phyloP scores from a whole-genome alignment of 768 basidiomycete species.

The Auricularia sp. region DNA sequence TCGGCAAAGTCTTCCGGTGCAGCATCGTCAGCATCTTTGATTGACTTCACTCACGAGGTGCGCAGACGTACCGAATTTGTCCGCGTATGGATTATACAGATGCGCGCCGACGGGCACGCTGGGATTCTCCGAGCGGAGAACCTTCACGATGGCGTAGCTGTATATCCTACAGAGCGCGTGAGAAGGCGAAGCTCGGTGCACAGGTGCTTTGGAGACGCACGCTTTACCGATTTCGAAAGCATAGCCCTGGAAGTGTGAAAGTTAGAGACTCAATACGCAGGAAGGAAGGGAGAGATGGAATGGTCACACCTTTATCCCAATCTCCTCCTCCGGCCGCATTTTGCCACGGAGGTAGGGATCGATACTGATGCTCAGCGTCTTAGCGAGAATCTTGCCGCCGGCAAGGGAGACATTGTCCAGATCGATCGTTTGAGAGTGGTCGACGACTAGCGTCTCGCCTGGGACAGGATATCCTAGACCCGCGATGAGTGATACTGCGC shows the following conservation, averaged over 20 bases:
- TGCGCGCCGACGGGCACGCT: constrained; percentile 30
- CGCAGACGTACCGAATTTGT: no score
- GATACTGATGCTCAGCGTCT: constrained; percentile 37
- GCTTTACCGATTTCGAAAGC: not conserved
- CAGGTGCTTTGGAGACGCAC: not conserved
- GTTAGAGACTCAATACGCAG: not conserved
- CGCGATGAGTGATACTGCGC: not conserved
- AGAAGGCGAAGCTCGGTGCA: not conserved
- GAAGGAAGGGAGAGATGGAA: no score
- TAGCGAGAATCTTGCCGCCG: constrained; percentile 37
- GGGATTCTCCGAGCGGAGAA: constrained; percentile 31
- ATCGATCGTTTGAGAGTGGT: constrained; percentile 39
- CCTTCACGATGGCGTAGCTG: constrained; percentile 34
- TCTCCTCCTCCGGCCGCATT: constrained; percentile 24
- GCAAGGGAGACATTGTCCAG: constrained; percentile 34
- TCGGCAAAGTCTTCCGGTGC: constrained; percentile 27
- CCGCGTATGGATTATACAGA: constrained; percentile 17
- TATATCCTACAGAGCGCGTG: constrained; percentile 14
- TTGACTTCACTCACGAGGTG: no score
- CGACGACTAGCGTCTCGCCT: constrained; percentile 38
- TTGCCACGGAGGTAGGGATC: constrained; percentile 35
- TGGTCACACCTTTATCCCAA: not conserved
- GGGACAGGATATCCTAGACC: constrained; percentile 9
- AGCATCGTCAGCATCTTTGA: no score
- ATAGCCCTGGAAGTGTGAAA: not conserved